These are phyloP conservation scores for Solanum infundibuliforme DNA, from an alignment of 257 asterid species.

Conservation along the genomic window DNA sequence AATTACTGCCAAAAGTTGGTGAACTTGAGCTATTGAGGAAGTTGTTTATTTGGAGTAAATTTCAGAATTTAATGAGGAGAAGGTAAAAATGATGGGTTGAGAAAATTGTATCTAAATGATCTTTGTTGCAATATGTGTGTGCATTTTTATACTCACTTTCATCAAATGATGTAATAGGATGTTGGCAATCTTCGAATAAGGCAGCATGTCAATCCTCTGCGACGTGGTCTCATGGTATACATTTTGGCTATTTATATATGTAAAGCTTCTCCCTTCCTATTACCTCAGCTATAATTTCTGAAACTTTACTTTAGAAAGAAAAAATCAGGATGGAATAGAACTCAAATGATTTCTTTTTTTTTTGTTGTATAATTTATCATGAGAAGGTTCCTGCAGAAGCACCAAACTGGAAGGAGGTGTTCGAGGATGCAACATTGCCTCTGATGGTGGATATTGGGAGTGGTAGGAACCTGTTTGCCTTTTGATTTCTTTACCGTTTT, in stretches of 20 bases:
- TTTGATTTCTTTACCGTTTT: not conserved
- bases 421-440: slow-evolving; percentile 60
- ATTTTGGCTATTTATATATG: not conserved
- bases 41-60: not conserved
- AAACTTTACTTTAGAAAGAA: not conserved
- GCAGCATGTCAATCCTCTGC: slow-evolving; percentile 92
- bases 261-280: not conserved
- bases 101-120: not conserved
- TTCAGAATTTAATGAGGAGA: not conserved
- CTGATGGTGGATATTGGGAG: slow-evolving; percentile 90
- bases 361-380: not conserved
- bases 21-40: not conserved
- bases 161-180: slow-evolving; percentile 37
- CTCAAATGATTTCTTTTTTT: not conserved
- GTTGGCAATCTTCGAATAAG: slow-evolving; percentile 86
- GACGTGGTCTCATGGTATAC: slow-evolving; percentile 53
- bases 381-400: slow-evolving; percentile 65
- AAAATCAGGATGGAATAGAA: not conserved
- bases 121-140: not conserved
- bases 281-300: not conserved
- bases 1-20: not conserved
- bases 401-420: slow-evolving; percentile 76
- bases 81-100: not conserved
- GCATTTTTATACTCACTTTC: not conserved
- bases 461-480: slow-evolving; percentile 32